Conservation (phyloP, 2,329 filamentous ascomycete species). For the Chalaropsis ovoidea region DNA sequence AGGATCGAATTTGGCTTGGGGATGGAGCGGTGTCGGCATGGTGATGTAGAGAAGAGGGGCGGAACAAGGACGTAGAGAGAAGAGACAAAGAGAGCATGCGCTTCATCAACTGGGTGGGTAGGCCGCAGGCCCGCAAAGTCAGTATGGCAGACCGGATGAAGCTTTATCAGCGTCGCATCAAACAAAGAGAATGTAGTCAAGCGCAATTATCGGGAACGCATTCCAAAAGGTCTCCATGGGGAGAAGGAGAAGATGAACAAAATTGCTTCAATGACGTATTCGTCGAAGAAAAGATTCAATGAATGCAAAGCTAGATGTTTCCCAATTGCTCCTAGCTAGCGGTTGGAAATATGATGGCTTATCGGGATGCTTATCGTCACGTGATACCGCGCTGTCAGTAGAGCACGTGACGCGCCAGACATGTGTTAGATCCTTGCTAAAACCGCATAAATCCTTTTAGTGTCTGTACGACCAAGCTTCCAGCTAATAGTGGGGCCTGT, state of each 20-base stretch:
- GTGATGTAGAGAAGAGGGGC: conserved; percentile 28
- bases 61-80: not conserved
- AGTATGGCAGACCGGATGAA: no score
- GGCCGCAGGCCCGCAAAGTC: no score
- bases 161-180: not conserved
- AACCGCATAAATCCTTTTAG: not conserved
- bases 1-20: conserved; percentile 82
- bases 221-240: not conserved
- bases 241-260: not conserved
- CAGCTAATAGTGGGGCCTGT: not conserved
- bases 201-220: not conserved
- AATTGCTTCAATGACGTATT: not conserved
- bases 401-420: not conserved
- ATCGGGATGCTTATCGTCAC: not conserved
- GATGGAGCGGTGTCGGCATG: conserved; percentile 67
- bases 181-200: not conserved
- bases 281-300: no score
- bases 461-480: not conserved
- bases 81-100: no score
- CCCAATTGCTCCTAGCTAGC: not conserved
- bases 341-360: not conserved
- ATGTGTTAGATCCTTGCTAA: no score
- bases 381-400: not conserved
- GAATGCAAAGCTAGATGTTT: no score
- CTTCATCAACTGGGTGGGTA: no score